Percentiles rank a stretch among this genome's conserved stretches.
Evolutionary conservation across 78 protist species (phyloP).

Genomic region (Paulinella micropora): DNA sequence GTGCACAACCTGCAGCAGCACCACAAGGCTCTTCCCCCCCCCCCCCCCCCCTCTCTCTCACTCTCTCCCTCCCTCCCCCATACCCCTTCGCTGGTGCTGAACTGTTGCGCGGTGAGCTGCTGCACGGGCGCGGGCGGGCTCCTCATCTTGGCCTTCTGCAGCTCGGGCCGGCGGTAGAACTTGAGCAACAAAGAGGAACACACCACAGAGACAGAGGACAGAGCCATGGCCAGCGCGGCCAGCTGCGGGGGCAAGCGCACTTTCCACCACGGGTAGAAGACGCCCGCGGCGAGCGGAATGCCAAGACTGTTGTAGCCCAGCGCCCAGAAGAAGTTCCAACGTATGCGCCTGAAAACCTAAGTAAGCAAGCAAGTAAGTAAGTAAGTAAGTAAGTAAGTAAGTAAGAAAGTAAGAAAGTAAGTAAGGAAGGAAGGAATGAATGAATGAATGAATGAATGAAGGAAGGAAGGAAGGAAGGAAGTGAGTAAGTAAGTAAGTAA

Average conservation of each 20-base stretch:
- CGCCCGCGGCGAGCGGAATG: conserved; percentile 68
- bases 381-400: not conserved
- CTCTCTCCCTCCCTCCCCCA: too few relatives aligned
- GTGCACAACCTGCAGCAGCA: too few relatives aligned
- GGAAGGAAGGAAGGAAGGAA: not conserved
- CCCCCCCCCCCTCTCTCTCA: too few relatives aligned
- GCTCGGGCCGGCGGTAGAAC: too few relatives aligned
- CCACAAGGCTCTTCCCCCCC: too few relatives aligned
- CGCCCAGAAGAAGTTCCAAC: conserved; percentile 24
- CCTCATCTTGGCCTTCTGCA: too few relatives aligned
- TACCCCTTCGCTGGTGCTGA: too few relatives aligned
- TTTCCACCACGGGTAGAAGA: conserved; percentile 24
- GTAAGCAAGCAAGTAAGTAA: not conserved
- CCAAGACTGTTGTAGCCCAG: conserved; percentile 22
- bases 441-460: not conserved
- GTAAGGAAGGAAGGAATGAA: not conserved
- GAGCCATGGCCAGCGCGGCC: conserved; percentile 23
- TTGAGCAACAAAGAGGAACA: conserved; percentile 22
- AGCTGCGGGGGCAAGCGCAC: conserved; percentile 61
- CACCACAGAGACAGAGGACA: conserved; percentile 24
- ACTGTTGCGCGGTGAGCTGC: too few relatives aligned
- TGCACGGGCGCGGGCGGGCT: too few relatives aligned
- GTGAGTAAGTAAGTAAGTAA: not conserved
- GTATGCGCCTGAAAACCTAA: not conserved
- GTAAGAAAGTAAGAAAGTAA: not conserved